Evolutionary conservation across 108 stramenopile species (phyloP).

Genomic region (Cyclotella cryptica): DNA sequence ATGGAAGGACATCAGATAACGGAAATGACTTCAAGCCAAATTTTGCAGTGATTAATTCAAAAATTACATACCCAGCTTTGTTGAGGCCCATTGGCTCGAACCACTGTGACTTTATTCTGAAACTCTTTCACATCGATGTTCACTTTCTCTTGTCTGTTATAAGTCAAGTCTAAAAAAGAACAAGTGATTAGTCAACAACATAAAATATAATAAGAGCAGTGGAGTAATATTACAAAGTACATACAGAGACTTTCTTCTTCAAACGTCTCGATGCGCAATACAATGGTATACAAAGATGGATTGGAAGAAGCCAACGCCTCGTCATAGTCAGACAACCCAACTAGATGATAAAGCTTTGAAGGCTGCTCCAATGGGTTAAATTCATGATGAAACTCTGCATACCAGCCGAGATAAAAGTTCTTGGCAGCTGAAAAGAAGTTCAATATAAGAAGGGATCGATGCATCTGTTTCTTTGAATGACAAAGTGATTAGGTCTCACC

Average conservation of each 20-base stretch:
- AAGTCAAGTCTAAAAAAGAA: constrained; percentile 16
- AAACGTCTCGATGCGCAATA: constrained; percentile 7
- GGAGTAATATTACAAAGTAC: no score
- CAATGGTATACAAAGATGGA: not conserved
- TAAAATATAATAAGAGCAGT: not conserved
- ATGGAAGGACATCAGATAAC: no score
- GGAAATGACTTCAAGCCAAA: not conserved
- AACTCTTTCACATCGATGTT: constrained; percentile 9
- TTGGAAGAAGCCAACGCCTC: not conserved
- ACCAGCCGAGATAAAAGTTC: constrained; percentile 11
- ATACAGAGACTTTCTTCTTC: constrained; percentile 14
- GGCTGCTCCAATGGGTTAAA: constrained; percentile 2
- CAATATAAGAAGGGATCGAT: no score
- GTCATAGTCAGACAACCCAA: constrained; percentile 21
- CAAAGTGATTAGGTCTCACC: no score
- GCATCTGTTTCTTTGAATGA: no score
- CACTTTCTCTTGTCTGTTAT: constrained; percentile 27
- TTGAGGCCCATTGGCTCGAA: not conserved
- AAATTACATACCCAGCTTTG: constrained; percentile 14
- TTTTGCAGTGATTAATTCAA: not conserved
- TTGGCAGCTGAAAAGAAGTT: not conserved
- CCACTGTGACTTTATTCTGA: constrained; percentile 8
- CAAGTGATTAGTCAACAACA: not conserved
- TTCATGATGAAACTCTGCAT: constrained; percentile 6
- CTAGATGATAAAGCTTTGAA: not conserved